A percentile compares a stretch with the other conserved stretches of the same genome.
Evolutionary conservation across 164 flowering plant species (phyloP).

Genomic region (Vitis rotundifolia): DNA sequence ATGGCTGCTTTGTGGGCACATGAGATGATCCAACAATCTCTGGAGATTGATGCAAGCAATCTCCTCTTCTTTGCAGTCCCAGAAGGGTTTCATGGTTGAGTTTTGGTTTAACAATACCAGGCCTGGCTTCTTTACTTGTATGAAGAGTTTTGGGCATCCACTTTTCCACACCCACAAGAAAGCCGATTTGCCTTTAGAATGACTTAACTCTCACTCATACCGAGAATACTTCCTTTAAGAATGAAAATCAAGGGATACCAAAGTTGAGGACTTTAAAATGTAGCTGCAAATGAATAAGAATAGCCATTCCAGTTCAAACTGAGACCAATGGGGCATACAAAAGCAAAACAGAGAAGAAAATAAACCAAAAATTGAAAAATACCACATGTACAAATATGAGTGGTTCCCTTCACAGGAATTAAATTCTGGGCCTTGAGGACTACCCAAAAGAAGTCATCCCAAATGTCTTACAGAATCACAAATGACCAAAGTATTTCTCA

Average conservation of each 20-base stretch:
- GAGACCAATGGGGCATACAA: neutral
- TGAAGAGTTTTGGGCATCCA: neutral
- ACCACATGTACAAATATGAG: too few species aligned
- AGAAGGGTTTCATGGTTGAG: neutral
- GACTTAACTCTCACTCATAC: slow-evolving; percentile 19
- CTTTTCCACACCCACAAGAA: slow-evolving; percentile 28
- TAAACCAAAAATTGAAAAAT: too few species aligned
- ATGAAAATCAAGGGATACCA: too few species aligned
- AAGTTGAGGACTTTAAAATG: too few species aligned
- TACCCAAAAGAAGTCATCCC: neutral
- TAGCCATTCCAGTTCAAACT: neutral
- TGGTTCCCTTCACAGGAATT: neutral
- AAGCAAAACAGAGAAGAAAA: neutral
- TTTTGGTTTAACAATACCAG: neutral
- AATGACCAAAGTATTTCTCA: slow-evolving; percentile 4
- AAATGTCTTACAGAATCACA: slow-evolving; percentile 2
- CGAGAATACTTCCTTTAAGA: too few species aligned
- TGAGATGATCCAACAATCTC: slow-evolving; percentile 3
- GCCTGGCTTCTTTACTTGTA: slow-evolving; percentile 22
- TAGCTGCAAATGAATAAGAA: neutral
- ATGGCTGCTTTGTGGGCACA: slow-evolving; percentile 17
- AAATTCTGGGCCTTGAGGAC: neutral
- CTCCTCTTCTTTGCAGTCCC: neutral
- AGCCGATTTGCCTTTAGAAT: slow-evolving; percentile 26
- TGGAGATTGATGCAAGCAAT: neutral